These are phyloP conservation scores for Penicillium expansum DNA, from an alignment of 2,329 filamentous ascomycete species.

Conservation along the genomic window DNA sequence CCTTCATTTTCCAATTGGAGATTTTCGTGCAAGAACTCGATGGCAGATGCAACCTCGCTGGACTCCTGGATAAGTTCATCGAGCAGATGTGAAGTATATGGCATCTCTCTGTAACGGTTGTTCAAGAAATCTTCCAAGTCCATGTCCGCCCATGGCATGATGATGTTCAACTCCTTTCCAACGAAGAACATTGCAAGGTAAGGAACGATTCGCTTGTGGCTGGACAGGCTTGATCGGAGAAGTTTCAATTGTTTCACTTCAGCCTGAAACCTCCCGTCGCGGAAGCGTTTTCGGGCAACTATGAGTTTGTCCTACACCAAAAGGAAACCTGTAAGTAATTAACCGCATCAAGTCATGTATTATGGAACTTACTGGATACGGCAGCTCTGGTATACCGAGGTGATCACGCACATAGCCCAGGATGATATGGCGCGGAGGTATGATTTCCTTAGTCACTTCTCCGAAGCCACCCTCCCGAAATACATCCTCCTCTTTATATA, in stretches of 20 bases:
- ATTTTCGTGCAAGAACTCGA: conserved; percentile 14
- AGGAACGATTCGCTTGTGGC: conserved; percentile 10
- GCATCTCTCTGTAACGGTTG: not conserved
- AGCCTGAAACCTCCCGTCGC: not conserved
- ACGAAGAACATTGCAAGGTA: conserved; percentile 10
- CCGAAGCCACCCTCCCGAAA: not conserved
- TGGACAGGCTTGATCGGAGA: not conserved
- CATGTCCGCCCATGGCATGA: conserved; percentile 16
- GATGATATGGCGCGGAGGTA: not conserved
- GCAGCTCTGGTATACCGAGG: not conserved
- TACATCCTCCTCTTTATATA: not conserved
- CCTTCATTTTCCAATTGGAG: not conserved
- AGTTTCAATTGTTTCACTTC: not conserved
- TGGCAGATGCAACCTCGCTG: conserved; percentile 11
- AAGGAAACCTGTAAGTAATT: not conserved
- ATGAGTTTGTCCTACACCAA: not conserved
- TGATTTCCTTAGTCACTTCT: not conserved
- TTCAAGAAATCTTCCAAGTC: conserved; percentile 18
- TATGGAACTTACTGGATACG: not conserved
- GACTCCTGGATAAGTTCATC: conserved; percentile 14
- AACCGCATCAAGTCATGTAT: too few species aligned
- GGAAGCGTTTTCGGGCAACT: not conserved
- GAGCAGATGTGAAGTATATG: not conserved
- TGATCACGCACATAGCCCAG: not conserved
- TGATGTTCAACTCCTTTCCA: conserved; percentile 14